Percentiles rank a stretch among this genome's conserved stretches.
These are phyloP conservation scores for Nannochloris sp. DNA, from an alignment of 139 green algal species.

Conservation along the genomic window DNA sequence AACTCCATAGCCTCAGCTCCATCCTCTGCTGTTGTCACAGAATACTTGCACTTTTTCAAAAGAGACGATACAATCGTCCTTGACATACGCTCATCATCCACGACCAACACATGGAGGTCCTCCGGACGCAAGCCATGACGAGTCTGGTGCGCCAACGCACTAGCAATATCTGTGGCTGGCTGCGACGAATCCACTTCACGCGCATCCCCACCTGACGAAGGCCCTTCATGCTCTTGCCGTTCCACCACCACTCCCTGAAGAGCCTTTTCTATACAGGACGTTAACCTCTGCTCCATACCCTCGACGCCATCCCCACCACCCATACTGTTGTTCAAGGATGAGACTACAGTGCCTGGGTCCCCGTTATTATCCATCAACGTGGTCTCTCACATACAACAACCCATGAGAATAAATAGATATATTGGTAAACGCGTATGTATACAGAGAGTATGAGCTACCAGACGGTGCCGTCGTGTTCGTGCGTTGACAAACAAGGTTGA, in stretches of 20 bases:
- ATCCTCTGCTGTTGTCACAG: conserved; percentile 59
- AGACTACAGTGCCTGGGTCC: too few relatives aligned
- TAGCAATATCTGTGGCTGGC: neutral
- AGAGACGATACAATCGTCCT: conserved; percentile 65
- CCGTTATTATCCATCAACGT: too few relatives aligned
- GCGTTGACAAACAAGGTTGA: too few relatives aligned
- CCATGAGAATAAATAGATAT: too few relatives aligned
- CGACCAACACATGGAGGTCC: conserved; percentile 66
- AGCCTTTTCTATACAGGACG: neutral
- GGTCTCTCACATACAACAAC: too few relatives aligned
- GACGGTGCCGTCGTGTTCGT: too few relatives aligned
- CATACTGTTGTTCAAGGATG: too few relatives aligned
- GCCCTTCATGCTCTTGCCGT: neutral
- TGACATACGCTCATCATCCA: conserved; percentile 75
- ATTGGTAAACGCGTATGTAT: too few relatives aligned
- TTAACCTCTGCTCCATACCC: neutral
- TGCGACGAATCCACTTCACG: neutral
- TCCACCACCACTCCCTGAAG: neutral
- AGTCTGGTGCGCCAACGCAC: too few relatives aligned
- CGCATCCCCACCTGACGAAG: neutral
- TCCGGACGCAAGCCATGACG: neutral
- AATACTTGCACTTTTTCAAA: conserved; percentile 70
- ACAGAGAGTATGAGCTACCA: too few relatives aligned
- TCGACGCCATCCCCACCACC: too few relatives aligned
- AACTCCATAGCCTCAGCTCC: conserved; percentile 61